A percentile compares a stretch with the other conserved stretches of the same genome.
These are phyloP conservation scores for Ormosia semicastrata DNA, from an alignment of 306 rosid genomes.

Conservation along the genomic window DNA sequence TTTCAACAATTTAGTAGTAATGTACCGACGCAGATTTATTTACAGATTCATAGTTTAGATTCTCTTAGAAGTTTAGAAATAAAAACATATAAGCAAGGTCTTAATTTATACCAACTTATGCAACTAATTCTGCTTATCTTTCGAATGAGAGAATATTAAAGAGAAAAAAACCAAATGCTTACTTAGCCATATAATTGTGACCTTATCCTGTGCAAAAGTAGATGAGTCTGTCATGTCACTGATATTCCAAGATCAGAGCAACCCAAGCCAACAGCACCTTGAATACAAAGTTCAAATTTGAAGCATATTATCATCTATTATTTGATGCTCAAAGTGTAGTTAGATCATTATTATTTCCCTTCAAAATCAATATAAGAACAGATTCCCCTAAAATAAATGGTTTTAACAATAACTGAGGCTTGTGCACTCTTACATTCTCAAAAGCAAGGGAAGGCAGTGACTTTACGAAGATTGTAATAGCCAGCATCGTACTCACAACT, in stretches of 20 bases:
- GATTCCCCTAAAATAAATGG: neutral
- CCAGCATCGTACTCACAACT: constrained; percentile 57
- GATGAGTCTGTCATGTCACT: constrained; percentile 38
- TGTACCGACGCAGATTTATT: neutral
- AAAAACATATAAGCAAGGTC: neutral
- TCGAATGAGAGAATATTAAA: neutral
- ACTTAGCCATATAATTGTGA: constrained; percentile 1
- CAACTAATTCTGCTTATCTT: neutral
- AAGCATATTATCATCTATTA: neutral
- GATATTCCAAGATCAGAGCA: constrained; percentile 71
- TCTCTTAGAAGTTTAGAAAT: neutral
- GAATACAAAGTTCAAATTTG: constrained; percentile 28
- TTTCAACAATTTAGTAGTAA: neutral
- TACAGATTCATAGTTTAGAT: neutral
- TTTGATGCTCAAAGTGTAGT: neutral
- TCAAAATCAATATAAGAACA: neutral
- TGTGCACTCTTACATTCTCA: constrained; percentile 65
- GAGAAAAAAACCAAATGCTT: neutral
- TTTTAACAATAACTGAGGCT: neutral
- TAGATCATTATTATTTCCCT: neutral
- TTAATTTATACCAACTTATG: neutral
- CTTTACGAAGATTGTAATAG: constrained; percentile 68
- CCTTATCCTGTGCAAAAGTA: constrained; percentile 40
- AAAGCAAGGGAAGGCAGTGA: constrained; percentile 65
- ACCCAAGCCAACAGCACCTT: constrained; percentile 71